Evolutionary conservation across 352 stramenopile species (phyloP).

Genomic region (Globisporangium canariense): DNA sequence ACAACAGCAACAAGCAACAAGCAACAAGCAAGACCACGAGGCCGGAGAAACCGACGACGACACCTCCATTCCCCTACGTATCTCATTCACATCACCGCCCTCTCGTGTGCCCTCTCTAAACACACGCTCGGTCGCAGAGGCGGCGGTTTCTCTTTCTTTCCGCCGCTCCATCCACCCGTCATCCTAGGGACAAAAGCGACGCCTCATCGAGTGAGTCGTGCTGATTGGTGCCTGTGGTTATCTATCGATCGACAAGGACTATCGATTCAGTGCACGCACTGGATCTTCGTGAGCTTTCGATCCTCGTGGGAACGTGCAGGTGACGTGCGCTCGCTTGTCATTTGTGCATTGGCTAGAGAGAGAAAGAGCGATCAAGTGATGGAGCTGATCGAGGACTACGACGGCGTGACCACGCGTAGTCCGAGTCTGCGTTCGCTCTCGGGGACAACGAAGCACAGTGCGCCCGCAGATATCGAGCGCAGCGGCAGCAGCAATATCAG

Average conservation of each 20-base stretch:
- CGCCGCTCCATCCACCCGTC: not conserved
- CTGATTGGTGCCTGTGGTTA: not conserved
- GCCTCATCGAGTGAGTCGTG: not conserved
- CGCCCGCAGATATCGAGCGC: constrained; percentile 4
- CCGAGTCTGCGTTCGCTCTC: constrained; percentile 5
- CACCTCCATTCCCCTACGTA: not conserved
- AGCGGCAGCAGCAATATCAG: not conserved
- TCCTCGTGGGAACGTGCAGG: not conserved
- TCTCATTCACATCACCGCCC: not conserved
- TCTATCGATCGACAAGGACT: not conserved
- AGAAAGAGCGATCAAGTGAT: not conserved
- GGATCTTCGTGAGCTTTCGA: not conserved
- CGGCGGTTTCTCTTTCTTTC: not conserved
- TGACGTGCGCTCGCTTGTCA: not conserved
- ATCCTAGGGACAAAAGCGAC: not conserved
- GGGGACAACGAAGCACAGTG: not conserved
- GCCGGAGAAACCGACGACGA: constrained; percentile 3
- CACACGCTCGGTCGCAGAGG: not conserved
- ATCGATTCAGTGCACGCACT: not conserved
- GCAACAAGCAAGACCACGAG: not conserved
- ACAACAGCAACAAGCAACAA: not conserved
- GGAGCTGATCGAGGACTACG: constrained; percentile 21
- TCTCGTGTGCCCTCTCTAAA: not conserved
- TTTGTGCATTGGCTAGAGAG: not conserved
- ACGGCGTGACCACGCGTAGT: constrained; percentile 1